Evolutionary conservation across 2,329 filamentous ascomycete species (phyloP), one percentile per base, ranked within the genome.

Genomic region (Cadophora sp.): DNA sequence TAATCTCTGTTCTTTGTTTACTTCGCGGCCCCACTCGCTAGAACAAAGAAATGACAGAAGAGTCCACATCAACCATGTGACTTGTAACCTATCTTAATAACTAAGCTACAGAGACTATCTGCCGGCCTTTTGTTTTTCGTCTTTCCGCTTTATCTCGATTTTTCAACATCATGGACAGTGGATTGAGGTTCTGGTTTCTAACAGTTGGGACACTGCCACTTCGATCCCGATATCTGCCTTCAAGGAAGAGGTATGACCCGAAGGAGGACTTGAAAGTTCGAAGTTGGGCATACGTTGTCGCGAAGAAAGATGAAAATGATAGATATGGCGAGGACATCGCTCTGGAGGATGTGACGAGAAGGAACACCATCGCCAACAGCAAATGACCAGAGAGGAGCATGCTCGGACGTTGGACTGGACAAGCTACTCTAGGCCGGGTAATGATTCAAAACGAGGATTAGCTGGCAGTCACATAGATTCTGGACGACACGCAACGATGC

Each of bases 1-100:
- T 59, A 59, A 43, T 40, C 34, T 59, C 34, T 22, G 24, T 43
- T 22, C 56, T 59, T 59, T 59, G 56, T 59, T 59, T 40, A 59
- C 34, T 22, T 19, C n/a, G 22, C 56, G 22, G n/a, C 3, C 34
- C 2, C 6, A 1, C 12, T 19, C 1, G 11, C 9, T 43, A 19
- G 40, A 40, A 37, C 34, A 59, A 37, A 58, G 55, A 43, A 43
- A 59, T 6, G 22, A 12, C 7, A 9, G 7, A 37, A 37, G 34
- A 9, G 1, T 37, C 8, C 34, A 37, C 7, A 37, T 37, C n/a
- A n/a, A n/a, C n/a, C n/a, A n/a, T n/a, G n/a, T n/a, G n/a, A n/a
- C n/a, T n/a, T n/a, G n/a, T n/a, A n/a, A n/a, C n/a, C n/a, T n/a
- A n/a, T n/a, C n/a, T n/a, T n/a, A n/a, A n/a, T n/a, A n/a, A n/a